Evolutionary conservation across 83 land plant genomes (phyloP).

Genomic region (Diphasiastrum complanatum): DNA sequence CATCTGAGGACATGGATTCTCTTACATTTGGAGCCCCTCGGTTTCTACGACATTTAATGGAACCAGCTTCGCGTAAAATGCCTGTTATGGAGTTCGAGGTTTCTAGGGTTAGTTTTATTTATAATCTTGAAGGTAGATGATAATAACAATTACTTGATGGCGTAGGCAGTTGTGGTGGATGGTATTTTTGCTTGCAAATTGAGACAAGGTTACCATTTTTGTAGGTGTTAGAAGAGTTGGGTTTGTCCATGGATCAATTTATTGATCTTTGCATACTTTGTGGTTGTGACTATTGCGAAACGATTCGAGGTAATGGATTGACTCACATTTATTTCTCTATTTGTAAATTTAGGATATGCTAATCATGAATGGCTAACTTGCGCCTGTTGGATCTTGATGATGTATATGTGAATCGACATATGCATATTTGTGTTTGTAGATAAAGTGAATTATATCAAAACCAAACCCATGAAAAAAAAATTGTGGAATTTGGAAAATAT

Average conservation of each 20-base stretch:
- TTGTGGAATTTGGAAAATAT: too few species aligned
- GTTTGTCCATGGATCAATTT: constrained; percentile 90
- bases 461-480: too few species aligned
- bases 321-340: not conserved
- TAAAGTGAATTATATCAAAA: too few species aligned
- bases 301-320: constrained; percentile 84
- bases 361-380: not conserved
- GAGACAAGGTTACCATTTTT: not conserved
- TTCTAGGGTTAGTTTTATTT: constrained; percentile 45
- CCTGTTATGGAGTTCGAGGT: constrained; percentile 90
- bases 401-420: too few species aligned
- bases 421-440: too few species aligned
- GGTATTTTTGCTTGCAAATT: not conserved
- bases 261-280: constrained; percentile 90
- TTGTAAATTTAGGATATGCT: not conserved
- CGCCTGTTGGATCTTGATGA: too few species aligned
- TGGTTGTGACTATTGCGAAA: constrained; percentile 99
- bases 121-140: too few species aligned
- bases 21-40: constrained; percentile 86
- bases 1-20: constrained; percentile 98
- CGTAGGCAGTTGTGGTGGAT: too few species aligned
- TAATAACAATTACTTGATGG: too few species aligned
- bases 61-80: constrained; percentile 80
- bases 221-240: constrained; percentile 72
- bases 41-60: constrained; percentile 94